Evolutionary conservation across 257 asterid genomes (phyloP).

Genomic region (Solanum piurae): DNA sequence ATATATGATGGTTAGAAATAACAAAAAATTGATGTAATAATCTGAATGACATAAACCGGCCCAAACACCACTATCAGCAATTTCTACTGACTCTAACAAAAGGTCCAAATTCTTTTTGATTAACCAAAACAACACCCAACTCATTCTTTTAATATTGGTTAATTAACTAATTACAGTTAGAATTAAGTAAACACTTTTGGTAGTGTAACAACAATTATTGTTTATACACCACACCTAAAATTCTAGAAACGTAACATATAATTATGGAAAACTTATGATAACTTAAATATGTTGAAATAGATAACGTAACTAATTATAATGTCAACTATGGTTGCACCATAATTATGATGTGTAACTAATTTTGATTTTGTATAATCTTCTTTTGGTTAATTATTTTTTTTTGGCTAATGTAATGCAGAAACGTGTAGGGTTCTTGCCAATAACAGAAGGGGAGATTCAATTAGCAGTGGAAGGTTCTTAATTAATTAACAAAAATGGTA

Average conservation of each 20-base stretch:
- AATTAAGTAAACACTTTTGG: background rate
- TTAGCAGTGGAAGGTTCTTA: conserved; percentile 34
- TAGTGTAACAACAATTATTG: background rate
- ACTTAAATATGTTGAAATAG: background rate
- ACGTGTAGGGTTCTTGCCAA: conserved; percentile 73
- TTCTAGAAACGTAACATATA: background rate
- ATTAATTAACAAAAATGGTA: background rate
- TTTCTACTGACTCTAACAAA: too few species aligned
- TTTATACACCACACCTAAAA: background rate
- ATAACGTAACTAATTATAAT: background rate
- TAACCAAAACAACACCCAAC: background rate
- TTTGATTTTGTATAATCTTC: background rate
- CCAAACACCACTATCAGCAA: background rate
- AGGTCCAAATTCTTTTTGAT: background rate
- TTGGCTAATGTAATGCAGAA: conserved; percentile 39
- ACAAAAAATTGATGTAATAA: too few species aligned
- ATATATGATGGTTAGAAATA: too few species aligned
- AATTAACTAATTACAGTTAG: background rate
- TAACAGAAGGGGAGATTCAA: conserved; percentile 62
- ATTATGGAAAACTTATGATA: background rate
- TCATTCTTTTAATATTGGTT: too few species aligned
- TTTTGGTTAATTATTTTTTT: background rate
- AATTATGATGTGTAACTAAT: background rate
- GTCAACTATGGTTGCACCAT: too few species aligned
- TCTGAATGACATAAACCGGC: background rate